Evolutionary conservation across 768 basidiomycete species (phyloP), one percentile per base, ranked within the genome.

Genomic region (Collybia sordida): DNA sequence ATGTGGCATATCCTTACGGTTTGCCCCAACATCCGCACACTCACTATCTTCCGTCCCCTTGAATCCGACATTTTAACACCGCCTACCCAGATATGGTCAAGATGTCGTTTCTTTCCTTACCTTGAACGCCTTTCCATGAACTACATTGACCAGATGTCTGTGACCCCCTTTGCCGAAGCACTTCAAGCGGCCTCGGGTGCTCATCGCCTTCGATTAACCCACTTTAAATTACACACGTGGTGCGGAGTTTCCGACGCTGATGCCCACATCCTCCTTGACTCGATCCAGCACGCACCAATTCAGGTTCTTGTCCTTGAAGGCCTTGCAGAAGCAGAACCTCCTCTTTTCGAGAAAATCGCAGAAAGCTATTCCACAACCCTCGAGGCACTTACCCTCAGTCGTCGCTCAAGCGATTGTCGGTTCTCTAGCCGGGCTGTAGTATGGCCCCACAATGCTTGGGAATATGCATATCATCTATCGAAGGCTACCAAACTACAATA

Each of bases 281-380:
- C 61, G 8, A 45, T 65, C 1, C 45, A 42, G 19, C 36, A 27
- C 9, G 51, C 59, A 8, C 55, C 59, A 2, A 41, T 65, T 6
- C 52, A 60, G 38, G 55, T 64, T 3, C 59, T 64, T 4, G 64
- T 63, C 9, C 47, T 67, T 0, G 64, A 65, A 45, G 62, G 64
- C 12, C 51, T 67, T 6, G 53, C 53, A 4, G 48, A 63, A 15
- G 62, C 59, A 4, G 57, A 53, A 14, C 57, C 57, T 22, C 15
- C 8, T 9, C 12, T 64, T 0, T 59, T 65, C 21, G 55, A 60
- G 5, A 8, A 27, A 2, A 62, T 67, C 19, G 54, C 52, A 3
- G 40, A 37, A 22, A 50, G 46, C 31, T 64, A 55, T 34, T 7
- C 9, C 31, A 59, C 61, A 7, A 45, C 55, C 2, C 53, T 67